Evolutionary conservation across 1,284 basidiomycete species (phyloP).

Genomic region (Papiliotrema nemorosa): DNA sequence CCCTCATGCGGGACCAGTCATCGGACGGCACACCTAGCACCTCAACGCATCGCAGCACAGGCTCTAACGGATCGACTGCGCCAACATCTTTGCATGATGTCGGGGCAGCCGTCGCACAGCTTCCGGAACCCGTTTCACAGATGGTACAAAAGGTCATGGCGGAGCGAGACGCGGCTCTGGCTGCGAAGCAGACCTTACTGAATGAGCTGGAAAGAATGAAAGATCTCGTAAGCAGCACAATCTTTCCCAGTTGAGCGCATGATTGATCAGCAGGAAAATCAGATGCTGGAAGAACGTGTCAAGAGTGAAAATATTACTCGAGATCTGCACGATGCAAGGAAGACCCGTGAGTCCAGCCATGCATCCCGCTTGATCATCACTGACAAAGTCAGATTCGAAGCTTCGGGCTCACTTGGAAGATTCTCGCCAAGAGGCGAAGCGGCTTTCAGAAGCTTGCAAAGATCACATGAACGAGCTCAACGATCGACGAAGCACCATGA

Average conservation of each 20-base stretch:
- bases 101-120: conserved; percentile 5
- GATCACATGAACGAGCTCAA: conserved; percentile 37
- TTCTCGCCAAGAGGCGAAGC: conserved; percentile 26
- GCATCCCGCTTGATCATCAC: too few relatives aligned
- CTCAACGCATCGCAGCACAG: conserved; percentile 11
- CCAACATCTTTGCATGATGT: conserved; percentile 2
- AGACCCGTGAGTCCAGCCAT: conserved; percentile 23
- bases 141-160: conserved; percentile 13
- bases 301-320: conserved; percentile 21
- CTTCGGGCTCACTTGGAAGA: conserved; percentile 43
- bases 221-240: conserved; percentile 15
- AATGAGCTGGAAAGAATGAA: conserved; percentile 9
- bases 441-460: conserved; percentile 24
- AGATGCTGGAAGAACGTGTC: conserved; percentile 19
- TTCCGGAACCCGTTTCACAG: conserved; percentile 13
- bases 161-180: conserved; percentile 16
- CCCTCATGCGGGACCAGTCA: conserved; percentile 6
- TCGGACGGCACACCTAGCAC: conserved; percentile 11
- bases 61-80: conserved; percentile 1
- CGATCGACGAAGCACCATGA: conserved; percentile 23
- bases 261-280: conserved; percentile 16
- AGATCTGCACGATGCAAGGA: conserved; percentile 28
- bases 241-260: background rate
- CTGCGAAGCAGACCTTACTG: conserved; percentile 10
- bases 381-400: conserved; percentile 25